A percentile compares a stretch with the other conserved stretches of the same genome.
phyloP scores from a whole-genome alignment of 148 eudicot species.

The Rhododendron kiyosumense region DNA sequence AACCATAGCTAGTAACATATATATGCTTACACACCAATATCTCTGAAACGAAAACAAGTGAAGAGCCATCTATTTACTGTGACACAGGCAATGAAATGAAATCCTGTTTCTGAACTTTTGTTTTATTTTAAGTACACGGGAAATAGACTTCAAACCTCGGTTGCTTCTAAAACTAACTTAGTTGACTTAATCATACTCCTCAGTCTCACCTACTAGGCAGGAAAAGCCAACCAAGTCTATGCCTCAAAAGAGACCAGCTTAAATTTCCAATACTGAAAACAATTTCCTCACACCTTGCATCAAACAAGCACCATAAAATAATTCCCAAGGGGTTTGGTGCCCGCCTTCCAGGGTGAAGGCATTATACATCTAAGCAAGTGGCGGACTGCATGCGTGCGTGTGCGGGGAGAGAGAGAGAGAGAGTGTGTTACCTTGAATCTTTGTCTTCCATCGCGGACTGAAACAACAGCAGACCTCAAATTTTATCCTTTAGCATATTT shows the following conservation, averaged over 20 bases:
- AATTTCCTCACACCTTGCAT: not conserved
- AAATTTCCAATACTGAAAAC: not conserved
- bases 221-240: not conserved
- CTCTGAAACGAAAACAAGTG: not conserved
- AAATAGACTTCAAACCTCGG: not conserved
- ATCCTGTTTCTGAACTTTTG: not conserved
- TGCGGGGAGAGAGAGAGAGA: not conserved
- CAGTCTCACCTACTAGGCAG: not conserved
- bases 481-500: conserved; percentile 68
- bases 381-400: not conserved
- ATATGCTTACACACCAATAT: not conserved
- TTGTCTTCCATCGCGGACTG: not conserved
- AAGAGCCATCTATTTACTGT: not conserved
- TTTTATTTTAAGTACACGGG: no score
- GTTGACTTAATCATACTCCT: not conserved
- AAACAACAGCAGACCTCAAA: conserved; percentile 16
- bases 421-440: conserved; percentile 12
- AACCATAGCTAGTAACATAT: not conserved
- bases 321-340: not conserved
- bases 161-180: not conserved
- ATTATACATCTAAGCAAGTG: not conserved
- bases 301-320: not conserved
- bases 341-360: not conserved
- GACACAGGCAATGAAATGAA: not conserved
- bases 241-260: not conserved